A percentile compares a stretch with the other conserved stretches of the same genome.
Conservation (phyloP, 139 green algal species). For the Choricystis sp. region DNA sequence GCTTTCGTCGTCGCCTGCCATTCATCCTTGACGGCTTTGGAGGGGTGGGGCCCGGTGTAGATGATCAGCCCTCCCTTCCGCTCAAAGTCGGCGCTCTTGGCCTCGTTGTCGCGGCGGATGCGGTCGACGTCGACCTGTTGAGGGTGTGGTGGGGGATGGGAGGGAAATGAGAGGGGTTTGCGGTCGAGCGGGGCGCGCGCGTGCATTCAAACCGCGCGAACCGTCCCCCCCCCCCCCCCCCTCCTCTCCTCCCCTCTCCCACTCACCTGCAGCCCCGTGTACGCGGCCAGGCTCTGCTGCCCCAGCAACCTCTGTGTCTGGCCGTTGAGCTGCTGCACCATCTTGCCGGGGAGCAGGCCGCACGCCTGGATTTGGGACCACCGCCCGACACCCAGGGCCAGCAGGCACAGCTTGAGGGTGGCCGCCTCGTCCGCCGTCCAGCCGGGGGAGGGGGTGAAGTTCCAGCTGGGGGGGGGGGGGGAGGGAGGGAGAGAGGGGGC, state of each 20-base stretch:
- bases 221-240: neutral
- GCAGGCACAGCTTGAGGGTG: slow-evolving; percentile 65
- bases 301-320: slow-evolving; percentile 75
- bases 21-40: slow-evolving; percentile 39
- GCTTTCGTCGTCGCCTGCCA: slow-evolving; percentile 31
- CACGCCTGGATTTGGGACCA: slow-evolving; percentile 73
- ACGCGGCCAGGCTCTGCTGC: slow-evolving; percentile 63
- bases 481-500: neutral
- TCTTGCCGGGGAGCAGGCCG: slow-evolving; percentile 68
- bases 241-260: neutral
- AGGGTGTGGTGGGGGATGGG: too few relatives aligned
- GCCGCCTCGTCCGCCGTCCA: slow-evolving; percentile 69
- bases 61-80: slow-evolving; percentile 76
- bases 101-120: slow-evolving; percentile 59
- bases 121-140: slow-evolving; percentile 54
- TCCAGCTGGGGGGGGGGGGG: slow-evolving; percentile 48
- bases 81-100: slow-evolving; percentile 10
- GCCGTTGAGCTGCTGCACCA: slow-evolving; percentile 78
- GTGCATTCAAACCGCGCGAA: neutral
- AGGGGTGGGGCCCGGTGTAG: slow-evolving; percentile 47
- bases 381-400: slow-evolving; percentile 65
- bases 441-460: slow-evolving; percentile 75
- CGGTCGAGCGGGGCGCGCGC: too few relatives aligned
- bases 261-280: slow-evolving; percentile 20
- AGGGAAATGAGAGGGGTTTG: neutral